These are phyloP conservation scores for Seiridium cupressi DNA, from an alignment of 2,329 filamentous ascomycete genomes.

Conservation along the genomic window DNA sequence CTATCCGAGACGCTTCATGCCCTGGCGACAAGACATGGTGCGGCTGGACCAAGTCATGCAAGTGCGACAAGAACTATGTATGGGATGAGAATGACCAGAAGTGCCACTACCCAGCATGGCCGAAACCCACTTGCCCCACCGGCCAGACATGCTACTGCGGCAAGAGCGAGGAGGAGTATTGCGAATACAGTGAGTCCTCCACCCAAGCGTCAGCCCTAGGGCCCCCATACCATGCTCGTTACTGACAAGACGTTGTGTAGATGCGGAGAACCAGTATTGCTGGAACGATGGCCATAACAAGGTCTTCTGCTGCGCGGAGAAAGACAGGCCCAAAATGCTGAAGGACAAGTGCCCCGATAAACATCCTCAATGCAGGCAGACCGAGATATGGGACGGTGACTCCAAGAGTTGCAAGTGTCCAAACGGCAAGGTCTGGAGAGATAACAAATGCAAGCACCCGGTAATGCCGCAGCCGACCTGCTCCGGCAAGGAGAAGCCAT, in stretches of 20 bases:
- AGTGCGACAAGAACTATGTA: not conserved
- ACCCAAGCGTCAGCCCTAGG: not conserved
- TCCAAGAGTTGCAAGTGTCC: not conserved
- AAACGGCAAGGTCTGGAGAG: conserved; percentile 1
- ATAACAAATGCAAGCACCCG: not conserved
- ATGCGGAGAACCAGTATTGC: not conserved
- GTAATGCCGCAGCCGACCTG: not conserved
- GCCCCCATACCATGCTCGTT: not conserved
- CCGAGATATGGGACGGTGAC: not conserved
- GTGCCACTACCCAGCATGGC: not conserved
- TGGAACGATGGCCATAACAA: not conserved
- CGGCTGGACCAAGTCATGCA: not conserved
- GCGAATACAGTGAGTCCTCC: not conserved
- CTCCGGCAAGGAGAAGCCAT: not conserved
- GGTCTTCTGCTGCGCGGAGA: not conserved
- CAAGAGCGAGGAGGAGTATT: not conserved
- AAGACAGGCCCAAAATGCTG: not conserved
- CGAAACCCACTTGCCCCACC: not conserved
- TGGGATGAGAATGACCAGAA: not conserved
- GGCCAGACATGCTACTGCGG: not conserved
- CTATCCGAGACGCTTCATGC: not conserved
- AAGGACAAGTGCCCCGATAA: not conserved
- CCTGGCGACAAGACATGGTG: not conserved
- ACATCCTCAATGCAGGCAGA: not conserved
- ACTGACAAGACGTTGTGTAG: not conserved